Conservation (phyloP, 345 rosid species). For the Abelmoschus esculentus region DNA sequence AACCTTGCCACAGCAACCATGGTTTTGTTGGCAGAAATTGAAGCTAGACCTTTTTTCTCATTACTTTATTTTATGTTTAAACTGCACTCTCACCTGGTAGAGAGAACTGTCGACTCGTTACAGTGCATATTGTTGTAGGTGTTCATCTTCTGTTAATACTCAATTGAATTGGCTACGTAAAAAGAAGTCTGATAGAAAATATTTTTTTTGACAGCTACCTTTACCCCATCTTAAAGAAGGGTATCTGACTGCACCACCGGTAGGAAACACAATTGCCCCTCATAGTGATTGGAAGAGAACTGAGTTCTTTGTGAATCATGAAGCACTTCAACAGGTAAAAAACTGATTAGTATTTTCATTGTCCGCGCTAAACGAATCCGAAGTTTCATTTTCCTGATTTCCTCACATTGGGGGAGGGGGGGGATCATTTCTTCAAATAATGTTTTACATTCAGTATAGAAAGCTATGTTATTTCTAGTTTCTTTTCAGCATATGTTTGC, state of each 20-base stretch:
- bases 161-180: not conserved
- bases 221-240: slow-evolving; percentile 11
- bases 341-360: not conserved
- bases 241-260: slow-evolving; percentile 2
- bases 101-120: not conserved
- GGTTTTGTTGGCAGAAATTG: no score
- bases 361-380: not conserved
- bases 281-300: not conserved
- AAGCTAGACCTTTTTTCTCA: no score
- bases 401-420: not conserved
- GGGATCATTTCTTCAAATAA: not conserved
- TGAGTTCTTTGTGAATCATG: slow-evolving; percentile 4
- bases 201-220: not conserved
- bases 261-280: not conserved
- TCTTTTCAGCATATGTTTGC: not conserved
- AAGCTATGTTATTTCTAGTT: not conserved
- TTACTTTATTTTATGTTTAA: no score
- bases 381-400: not conserved
- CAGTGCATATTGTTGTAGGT: not conserved
- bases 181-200: not conserved
- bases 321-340: slow-evolving; percentile 5
- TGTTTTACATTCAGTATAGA: not conserved
- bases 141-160: not conserved
- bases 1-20: no score
- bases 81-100: not conserved